These are phyloP conservation scores for Castanopsis chinensis DNA, from an alignment of 306 rosid genomes.

Conservation along the genomic window DNA sequence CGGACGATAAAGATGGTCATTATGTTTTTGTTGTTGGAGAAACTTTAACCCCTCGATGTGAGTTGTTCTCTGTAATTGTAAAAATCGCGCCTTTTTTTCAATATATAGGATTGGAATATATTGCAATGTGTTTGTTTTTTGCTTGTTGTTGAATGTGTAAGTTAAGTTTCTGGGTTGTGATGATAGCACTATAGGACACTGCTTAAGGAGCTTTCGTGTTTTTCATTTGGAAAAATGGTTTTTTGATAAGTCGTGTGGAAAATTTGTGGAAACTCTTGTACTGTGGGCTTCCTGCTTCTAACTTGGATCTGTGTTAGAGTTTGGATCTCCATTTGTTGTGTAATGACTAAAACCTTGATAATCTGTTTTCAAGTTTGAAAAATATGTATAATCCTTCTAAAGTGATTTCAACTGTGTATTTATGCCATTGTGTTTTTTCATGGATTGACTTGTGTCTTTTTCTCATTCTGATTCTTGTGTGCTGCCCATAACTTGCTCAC, in stretches of 20 bases:
- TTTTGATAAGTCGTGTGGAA: no score
- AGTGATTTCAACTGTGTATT: neutral
- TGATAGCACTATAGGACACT: neutral
- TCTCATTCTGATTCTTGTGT: neutral
- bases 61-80: constrained; percentile 13
- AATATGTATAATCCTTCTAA: no score
- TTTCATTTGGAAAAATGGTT: neutral
- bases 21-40: constrained; percentile 64
- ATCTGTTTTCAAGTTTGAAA: neutral
- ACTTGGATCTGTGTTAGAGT: neutral
- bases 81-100: neutral
- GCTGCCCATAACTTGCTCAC: neutral
- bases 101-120: neutral
- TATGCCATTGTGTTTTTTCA: neutral
- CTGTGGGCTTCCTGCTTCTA: neutral
- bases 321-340: neutral
- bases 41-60: constrained; percentile 66
- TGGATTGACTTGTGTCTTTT: neutral
- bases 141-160: neutral
- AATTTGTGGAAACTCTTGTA: neutral
- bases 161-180: neutral
- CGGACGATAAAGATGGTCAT: constrained; percentile 82
- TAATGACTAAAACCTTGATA: neutral
- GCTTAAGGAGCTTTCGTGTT: neutral
- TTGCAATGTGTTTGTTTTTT: neutral